These are phyloP conservation scores for Diplodia scrobiculata DNA, from an alignment of 2,329 filamentous ascomycete species.

Conservation along the genomic window DNA sequence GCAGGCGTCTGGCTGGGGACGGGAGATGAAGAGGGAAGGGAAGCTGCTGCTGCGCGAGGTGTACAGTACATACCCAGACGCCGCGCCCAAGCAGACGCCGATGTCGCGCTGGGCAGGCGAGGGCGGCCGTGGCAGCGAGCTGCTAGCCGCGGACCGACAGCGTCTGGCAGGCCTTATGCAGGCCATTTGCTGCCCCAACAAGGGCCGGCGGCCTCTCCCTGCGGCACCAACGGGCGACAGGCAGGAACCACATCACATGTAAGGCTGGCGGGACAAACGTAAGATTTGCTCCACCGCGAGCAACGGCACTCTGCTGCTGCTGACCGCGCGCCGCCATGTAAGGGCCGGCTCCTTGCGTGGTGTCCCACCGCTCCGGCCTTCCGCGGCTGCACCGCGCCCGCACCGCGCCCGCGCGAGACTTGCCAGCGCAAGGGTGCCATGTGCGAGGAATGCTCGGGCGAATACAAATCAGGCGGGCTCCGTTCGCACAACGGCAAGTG, in stretches of 20 bases:
- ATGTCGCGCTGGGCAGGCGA: neutral
- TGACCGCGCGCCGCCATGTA: conserved; percentile 11
- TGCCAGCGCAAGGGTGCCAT: conserved; percentile 41
- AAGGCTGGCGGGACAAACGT: conserved; percentile 24
- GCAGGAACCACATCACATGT: conserved; percentile 27
- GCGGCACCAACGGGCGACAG: conserved; percentile 10
- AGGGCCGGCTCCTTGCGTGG: conserved; percentile 27
- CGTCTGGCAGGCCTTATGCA: conserved; percentile 10
- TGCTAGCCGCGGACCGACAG: conserved; percentile 8
- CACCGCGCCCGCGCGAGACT: conserved; percentile 8
- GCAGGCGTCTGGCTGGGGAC: neutral
- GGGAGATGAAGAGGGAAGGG: conserved; percentile 8
- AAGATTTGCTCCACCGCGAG: conserved; percentile 27
- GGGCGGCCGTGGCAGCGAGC: conserved; percentile 9
- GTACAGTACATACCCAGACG: neutral
- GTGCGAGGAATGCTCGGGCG: conserved; percentile 35
- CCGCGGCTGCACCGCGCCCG: conserved; percentile 27
- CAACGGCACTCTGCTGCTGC: conserved; percentile 7
- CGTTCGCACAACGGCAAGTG: conserved; percentile 24
- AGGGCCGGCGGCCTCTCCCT: conserved; percentile 14
- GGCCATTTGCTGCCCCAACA: conserved; percentile 23
- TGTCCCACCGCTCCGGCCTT: conserved; percentile 28
- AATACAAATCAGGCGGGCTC: conserved; percentile 27
- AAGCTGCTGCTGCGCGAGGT: conserved; percentile 2
- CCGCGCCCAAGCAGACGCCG: conserved; percentile 1